phyloP scores from a whole-genome alignment of 495 filamentous ascomycete genomes.

The Tuber microsphaerosporum region DNA sequence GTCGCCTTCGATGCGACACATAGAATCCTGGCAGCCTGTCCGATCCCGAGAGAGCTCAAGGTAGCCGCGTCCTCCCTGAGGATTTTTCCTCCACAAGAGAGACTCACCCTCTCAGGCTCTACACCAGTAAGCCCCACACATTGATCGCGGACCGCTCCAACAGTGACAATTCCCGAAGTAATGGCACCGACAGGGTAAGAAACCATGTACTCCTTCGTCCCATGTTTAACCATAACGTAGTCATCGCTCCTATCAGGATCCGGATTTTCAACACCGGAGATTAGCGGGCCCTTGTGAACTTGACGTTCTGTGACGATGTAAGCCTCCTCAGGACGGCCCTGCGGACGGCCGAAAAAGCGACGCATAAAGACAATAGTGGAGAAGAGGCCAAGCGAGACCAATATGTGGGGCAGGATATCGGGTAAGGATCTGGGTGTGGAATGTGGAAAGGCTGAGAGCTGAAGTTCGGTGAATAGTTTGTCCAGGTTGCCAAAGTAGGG shows the following conservation, averaged over 20 bases:
- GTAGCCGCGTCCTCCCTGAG: conserved; percentile 36
- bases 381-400: conserved; percentile 27
- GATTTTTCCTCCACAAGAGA: conserved; percentile 32
- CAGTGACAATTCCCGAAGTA: conserved; percentile 23
- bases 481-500: conserved; percentile 28
- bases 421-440: conserved; percentile 24
- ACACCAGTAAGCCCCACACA: conserved; percentile 18
- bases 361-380: conserved; percentile 31
- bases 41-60: conserved; percentile 32
- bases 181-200: conserved; percentile 27
- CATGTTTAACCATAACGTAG: conserved; percentile 30
- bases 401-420: conserved; percentile 33
- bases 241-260: conserved; percentile 32
- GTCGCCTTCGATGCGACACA: conserved; percentile 17
- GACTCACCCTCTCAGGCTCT: conserved; percentile 15
- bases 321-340: background rate
- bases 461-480: conserved; percentile 27
- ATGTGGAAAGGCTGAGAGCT: conserved; percentile 28
- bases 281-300: conserved; percentile 11
- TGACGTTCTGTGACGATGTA: conserved; percentile 8
- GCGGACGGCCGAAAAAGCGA: conserved; percentile 32
- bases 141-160: conserved; percentile 26
- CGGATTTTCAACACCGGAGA: conserved; percentile 23
- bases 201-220: conserved; percentile 32
- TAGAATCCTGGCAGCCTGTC: conserved; percentile 31